Percentiles rank a stretch among this genome's conserved stretches.
Evolutionary conservation across 441 rosid genomes (phyloP).

Genomic region (Jatropha multifida): DNA sequence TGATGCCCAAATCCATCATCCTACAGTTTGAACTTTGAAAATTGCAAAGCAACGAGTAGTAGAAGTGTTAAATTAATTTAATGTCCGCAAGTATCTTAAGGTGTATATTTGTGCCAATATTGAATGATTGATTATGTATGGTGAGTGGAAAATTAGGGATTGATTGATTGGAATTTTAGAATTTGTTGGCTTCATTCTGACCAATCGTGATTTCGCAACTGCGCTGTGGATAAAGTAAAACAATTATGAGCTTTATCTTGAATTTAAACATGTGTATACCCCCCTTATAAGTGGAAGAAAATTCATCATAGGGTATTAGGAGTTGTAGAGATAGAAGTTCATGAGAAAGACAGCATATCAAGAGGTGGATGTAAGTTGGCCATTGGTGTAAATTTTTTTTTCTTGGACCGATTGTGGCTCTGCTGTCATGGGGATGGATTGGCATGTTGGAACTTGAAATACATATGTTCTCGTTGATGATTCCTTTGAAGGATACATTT

Average conservation of each 20-base stretch:
- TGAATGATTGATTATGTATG: not conserved
- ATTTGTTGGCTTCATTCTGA: not conserved
- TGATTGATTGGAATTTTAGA: not conserved
- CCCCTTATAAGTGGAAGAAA: not conserved
- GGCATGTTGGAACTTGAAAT: not conserved
- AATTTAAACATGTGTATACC: not conserved
- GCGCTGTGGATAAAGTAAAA: not conserved
- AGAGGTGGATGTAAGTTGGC: not conserved
- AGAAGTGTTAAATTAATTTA: not conserved
- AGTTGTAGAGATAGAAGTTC: not conserved
- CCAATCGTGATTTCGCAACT: not conserved
- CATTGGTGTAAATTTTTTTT: not conserved
- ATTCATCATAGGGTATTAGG: not conserved
- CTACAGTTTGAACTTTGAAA: not conserved
- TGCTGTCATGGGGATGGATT: not conserved
- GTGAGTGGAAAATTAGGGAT: not conserved
- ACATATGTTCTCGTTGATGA: not conserved
- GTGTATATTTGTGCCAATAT: not conserved
- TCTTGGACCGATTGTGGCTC: not conserved
- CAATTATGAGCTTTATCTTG: not conserved
- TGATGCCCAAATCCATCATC: not conserved
- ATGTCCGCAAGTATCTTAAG: not conserved
- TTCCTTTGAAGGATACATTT: not conserved
- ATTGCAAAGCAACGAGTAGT: not conserved
- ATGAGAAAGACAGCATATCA: not conserved